Conservation (phyloP, 768 basidiomycete species). For the Termitomyces sp. region DNA sequence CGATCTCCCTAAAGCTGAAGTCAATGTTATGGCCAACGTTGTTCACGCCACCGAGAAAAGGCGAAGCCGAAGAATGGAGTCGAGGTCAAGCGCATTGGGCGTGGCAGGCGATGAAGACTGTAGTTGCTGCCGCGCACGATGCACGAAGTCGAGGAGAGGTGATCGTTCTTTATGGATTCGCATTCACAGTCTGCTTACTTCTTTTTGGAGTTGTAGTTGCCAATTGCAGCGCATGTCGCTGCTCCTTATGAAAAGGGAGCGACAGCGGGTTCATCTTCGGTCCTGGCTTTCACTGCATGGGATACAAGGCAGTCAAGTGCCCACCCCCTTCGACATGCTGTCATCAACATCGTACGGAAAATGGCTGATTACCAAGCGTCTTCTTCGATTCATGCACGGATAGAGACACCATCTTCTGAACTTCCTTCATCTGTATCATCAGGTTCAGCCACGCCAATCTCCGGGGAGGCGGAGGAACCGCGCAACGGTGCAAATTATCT, state of each 20-base stretch:
- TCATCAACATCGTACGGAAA: conserved; percentile 69
- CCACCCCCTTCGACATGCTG: conserved; percentile 86
- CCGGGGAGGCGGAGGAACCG: conserved; percentile 13
- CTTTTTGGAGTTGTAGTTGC: conserved; percentile 44
- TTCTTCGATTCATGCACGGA: background rate
- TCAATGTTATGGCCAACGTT: conserved; percentile 83
- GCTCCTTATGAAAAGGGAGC: conserved; percentile 37
- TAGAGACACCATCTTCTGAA: background rate
- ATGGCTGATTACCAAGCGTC: conserved; percentile 55
- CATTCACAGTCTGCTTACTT: background rate
- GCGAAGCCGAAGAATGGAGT: conserved; percentile 67
- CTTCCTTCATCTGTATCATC: background rate
- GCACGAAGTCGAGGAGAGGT: conserved; percentile 60
- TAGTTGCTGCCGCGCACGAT: conserved; percentile 46
- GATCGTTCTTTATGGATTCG: conserved; percentile 14
- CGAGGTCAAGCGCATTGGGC: conserved; percentile 72
- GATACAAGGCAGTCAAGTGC: conserved; percentile 67
- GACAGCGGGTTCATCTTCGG: conserved; percentile 1
- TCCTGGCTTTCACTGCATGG: conserved; percentile 45
- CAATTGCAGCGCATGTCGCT: conserved; percentile 73
- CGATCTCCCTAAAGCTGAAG: conserved; percentile 62
- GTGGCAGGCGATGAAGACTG: conserved; percentile 54
- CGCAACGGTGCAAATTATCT: conserved; percentile 82
- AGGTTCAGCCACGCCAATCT: background rate
- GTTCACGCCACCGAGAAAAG: conserved; percentile 66